Evolutionary conservation across 441 rosid genomes (phyloP).

Genomic region (Erodium texanum): DNA sequence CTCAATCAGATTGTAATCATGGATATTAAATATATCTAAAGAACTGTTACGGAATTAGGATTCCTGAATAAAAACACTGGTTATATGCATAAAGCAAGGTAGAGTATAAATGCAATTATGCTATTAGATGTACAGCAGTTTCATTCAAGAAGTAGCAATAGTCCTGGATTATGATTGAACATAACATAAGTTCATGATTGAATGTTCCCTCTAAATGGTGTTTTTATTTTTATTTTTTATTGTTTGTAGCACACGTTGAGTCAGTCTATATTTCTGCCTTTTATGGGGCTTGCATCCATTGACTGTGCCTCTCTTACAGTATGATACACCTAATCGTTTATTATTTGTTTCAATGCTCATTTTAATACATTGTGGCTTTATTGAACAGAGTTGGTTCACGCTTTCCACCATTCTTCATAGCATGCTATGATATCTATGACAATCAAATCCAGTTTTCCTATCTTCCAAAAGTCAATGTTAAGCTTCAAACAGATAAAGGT

Average conservation of each 20-base stretch:
- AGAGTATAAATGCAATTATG: background rate
- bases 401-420: conserved; percentile 30
- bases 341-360: background rate
- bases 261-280: background rate
- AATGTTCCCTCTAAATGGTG: background rate
- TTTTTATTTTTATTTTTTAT: background rate
- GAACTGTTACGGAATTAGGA: no score
- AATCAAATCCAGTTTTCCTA: conserved; percentile 37
- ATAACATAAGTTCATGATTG: background rate
- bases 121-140: no score
- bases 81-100: no score
- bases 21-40: no score
- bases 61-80: no score
- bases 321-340: background rate
- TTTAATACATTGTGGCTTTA: background rate
- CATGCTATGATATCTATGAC: conserved; percentile 42
- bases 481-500: conserved; percentile 18
- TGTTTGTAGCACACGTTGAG: background rate
- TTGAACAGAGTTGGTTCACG: conserved; percentile 49
- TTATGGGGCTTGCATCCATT: background rate
- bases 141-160: no score
- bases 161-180: background rate
- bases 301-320: background rate
- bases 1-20: no score
- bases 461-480: conserved; percentile 30